Conservation (phyloP, 2,329 filamentous ascomycete species). For the Sclerotinia sclerotiorum region DNA sequence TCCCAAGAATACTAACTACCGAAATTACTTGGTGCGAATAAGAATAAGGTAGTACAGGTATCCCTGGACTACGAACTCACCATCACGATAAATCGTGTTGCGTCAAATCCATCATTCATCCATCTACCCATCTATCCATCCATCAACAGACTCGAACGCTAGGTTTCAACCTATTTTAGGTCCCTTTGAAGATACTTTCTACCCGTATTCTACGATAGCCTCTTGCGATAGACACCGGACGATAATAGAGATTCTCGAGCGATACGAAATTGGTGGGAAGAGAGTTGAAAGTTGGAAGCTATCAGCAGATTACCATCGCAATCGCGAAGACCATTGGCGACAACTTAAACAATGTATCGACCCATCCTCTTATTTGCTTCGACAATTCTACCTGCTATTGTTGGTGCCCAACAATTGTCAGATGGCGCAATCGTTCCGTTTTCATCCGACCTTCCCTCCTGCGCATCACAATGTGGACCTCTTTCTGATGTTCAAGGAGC, state of each 20-base stretch:
- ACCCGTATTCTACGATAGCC: background rate
- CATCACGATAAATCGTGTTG: background rate
- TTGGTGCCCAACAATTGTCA: conserved; percentile 18
- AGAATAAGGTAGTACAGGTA: background rate
- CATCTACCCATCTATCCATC: background rate
- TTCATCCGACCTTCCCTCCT: conserved; percentile 57
- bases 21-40: conserved; percentile 14
- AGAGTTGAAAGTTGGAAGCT: background rate
- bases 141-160: background rate
- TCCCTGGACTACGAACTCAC: conserved; percentile 8
- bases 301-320: conserved; percentile 1
- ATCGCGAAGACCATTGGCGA: conserved; percentile 5
- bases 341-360: conserved; percentile 20
- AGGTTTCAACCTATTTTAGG: background rate
- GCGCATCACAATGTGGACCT: conserved; percentile 57
- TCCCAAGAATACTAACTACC: background rate
- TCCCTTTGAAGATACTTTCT: background rate
- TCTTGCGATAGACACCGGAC: background rate
- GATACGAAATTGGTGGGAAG: background rate
- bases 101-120: conserved; percentile 6
- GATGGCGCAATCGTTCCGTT: conserved; percentile 53
- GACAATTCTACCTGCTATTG: conserved; percentile 17
- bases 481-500: conserved; percentile 70
- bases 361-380: conserved; percentile 18
- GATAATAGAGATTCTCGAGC: background rate